phyloP scores from a whole-genome alignment of 352 stramenopile genomes.

The Phytophthora pisi region DNA sequence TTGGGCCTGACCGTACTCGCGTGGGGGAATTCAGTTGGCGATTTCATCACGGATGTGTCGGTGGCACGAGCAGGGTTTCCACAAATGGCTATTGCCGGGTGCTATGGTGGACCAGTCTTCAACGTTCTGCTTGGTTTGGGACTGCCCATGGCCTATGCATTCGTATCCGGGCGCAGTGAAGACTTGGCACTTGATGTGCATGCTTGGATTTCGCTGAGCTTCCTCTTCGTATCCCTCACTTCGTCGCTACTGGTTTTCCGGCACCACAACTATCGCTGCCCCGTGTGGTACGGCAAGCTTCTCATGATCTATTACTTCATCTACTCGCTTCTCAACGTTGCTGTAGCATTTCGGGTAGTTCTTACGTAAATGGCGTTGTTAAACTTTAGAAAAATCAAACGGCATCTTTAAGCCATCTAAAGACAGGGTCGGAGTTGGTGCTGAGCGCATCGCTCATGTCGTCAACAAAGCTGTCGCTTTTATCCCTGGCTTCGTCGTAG shows the following conservation, averaged over 20 bases:
- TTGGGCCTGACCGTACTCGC: constrained; percentile 81
- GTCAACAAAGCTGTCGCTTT: constrained; percentile 23
- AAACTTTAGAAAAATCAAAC: constrained; percentile 33
- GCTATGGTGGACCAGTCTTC: constrained; percentile 84
- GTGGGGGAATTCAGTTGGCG: constrained; percentile 86
- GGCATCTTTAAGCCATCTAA: constrained; percentile 61
- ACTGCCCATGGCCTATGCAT: constrained; percentile 71
- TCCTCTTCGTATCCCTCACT: constrained; percentile 64
- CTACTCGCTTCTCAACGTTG: constrained; percentile 78
- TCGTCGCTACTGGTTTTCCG: constrained; percentile 63
- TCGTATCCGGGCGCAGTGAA: constrained; percentile 47
- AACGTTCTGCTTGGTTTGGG: constrained; percentile 84
- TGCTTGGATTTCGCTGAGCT: constrained; percentile 72
- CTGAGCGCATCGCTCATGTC: constrained; percentile 41
- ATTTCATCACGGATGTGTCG: constrained; percentile 85
- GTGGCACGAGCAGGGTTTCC: constrained; percentile 80
- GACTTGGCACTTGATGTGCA: constrained; percentile 66
- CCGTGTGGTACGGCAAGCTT: constrained; percentile 73
- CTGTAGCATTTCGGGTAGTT: constrained; percentile 47
- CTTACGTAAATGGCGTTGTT: constrained; percentile 19
- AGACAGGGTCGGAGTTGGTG: constrained; percentile 56
- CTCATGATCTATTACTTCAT: constrained; percentile 70
- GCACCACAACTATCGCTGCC: constrained; percentile 59
- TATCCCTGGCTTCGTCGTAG: constrained; percentile 3
- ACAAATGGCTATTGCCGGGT: constrained; percentile 87